Evolutionary conservation across 495 filamentous ascomycete genomes (phyloP), one percentile per base, ranked within the genome.

Genomic region (Daldinia bambusicola): DNA sequence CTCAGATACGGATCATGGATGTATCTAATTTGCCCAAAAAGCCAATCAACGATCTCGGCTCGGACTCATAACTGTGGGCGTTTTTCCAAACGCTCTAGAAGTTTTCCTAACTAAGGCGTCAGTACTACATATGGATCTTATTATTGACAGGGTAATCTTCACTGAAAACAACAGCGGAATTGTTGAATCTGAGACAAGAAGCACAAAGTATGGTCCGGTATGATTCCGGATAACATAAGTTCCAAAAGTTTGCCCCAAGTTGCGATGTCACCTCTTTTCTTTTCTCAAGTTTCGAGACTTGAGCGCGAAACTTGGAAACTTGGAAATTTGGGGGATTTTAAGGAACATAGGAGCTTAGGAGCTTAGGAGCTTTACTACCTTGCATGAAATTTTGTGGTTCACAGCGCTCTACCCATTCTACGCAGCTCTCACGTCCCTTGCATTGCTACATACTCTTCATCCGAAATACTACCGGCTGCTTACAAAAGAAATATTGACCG

Each of bases 401-500:
- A 56, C 43, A 38, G 41, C n/a, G n/a, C n/a, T n/a, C n/a, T 43
- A 43, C 26, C 26, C 3, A 26, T 40, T 34, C 55, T 56, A 69
- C 57, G 65, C 65, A 20, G 63, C 60, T 68, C 60, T 68, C 48
- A 67, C 69, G 40, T 36, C 57, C 63, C 55, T 68, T 65, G 55
- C 70, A 22, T 68, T 51, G 41, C 6, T 61, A 56, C 50, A 26
- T 26, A 56, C 50, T 56, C 65, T 55, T 56, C 26, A 32, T 50
- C 40, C 31, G 30, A 37, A 37, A 18, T 37, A 18, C 32, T 61
- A 26, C 26, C 41, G 55, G 38, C 52, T 18, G 62, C 58, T 70
- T 66, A 63, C 53, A 60, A 58, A 41, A 60, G 53, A 41, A 18
- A 41, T 43, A 40, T 64, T 70, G 71, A 74, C 71, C 71, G 71